phyloP scores from a whole-genome alignment of 768 basidiomycete species.

The Rickenella mellea region DNA sequence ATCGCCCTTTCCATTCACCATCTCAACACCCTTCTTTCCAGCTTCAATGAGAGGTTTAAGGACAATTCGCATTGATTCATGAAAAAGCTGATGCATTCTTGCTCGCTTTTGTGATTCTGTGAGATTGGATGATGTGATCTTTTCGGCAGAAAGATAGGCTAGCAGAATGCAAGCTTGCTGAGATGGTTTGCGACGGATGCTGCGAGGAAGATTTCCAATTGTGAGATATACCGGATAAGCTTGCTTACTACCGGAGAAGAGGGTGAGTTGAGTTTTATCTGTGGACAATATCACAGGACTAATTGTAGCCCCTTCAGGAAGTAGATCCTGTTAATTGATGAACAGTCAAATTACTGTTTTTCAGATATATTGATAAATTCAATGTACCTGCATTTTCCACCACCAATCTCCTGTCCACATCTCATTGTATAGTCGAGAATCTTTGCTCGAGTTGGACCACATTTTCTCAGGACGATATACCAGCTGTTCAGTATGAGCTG shows the following conservation, averaged over 20 bases:
- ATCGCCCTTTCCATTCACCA: neutral
- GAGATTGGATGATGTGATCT: slow-evolving; percentile 11
- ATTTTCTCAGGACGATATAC: slow-evolving; percentile 1
- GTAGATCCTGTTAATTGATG: neutral
- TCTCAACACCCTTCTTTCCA: slow-evolving; percentile 1
- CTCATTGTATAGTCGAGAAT: slow-evolving; percentile 4
- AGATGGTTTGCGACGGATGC: slow-evolving; percentile 8
- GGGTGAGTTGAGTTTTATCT: slow-evolving; percentile 3
- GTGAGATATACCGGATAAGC: slow-evolving; percentile 4
- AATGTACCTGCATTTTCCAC: slow-evolving; percentile 3
- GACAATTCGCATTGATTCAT: slow-evolving; percentile 1
- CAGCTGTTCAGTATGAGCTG: slow-evolving; percentile 5
- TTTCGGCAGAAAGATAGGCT: slow-evolving; percentile 15
- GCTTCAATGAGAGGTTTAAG: neutral
- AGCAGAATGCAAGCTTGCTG: slow-evolving; percentile 15
- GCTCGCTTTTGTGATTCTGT: slow-evolving; percentile 11
- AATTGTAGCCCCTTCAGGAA: neutral
- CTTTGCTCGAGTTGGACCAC: neutral
- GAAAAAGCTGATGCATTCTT: slow-evolving; percentile 9
- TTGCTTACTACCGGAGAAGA: neutral
- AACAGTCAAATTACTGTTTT: slow-evolving; percentile 1
- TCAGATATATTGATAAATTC: neutral
- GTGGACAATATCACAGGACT: neutral
- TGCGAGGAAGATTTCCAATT: slow-evolving; percentile 1
- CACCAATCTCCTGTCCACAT: slow-evolving; percentile 13